A percentile compares a stretch with the other conserved stretches of the same genome.
phyloP scores from a whole-genome alignment of 2,329 filamentous ascomycete genomes.

The Fusarium coicis region DNA sequence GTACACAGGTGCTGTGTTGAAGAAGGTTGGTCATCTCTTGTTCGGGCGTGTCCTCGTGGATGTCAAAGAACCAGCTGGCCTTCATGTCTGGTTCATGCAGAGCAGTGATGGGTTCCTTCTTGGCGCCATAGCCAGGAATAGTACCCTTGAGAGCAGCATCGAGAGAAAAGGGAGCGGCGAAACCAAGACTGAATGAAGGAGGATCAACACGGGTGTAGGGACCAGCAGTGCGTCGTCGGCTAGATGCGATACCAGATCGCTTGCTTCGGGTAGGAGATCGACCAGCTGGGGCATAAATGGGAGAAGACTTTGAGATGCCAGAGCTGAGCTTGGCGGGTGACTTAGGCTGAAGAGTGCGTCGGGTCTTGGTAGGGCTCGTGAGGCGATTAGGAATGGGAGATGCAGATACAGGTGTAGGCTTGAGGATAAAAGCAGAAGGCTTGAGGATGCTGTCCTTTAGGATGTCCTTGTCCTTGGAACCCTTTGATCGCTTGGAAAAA shows the following conservation, averaged over 20 bases:
- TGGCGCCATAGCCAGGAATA: slow-evolving; percentile 67
- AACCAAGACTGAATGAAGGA: slow-evolving; percentile 66
- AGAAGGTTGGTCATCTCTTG: slow-evolving; percentile 93
- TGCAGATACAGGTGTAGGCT: slow-evolving; percentile 49
- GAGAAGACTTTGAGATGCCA: slow-evolving; percentile 59
- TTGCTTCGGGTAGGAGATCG: slow-evolving; percentile 81
- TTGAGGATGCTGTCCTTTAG: slow-evolving; percentile 59
- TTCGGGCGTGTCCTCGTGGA: slow-evolving; percentile 90
- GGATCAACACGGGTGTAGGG: slow-evolving; percentile 77
- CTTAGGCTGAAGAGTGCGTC: slow-evolving; percentile 62
- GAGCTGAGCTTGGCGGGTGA: slow-evolving; percentile 63
- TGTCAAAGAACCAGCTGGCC: slow-evolving; percentile 88
- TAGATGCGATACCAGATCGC: slow-evolving; percentile 74
- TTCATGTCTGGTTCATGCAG: slow-evolving; percentile 63
- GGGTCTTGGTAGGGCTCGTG: slow-evolving; percentile 50
- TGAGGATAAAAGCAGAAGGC: slow-evolving; percentile 59
- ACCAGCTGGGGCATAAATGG: slow-evolving; percentile 76
- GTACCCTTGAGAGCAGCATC: slow-evolving; percentile 85
- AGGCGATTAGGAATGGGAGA: slow-evolving; percentile 45
- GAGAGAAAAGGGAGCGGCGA: slow-evolving; percentile 80
- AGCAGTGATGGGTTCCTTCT: slow-evolving; percentile 39
- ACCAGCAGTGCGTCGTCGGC: slow-evolving; percentile 72
- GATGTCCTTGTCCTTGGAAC: slow-evolving; percentile 39
- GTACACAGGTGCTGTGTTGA: slow-evolving; percentile 85
- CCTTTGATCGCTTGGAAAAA: slow-evolving; percentile 70